Base-by-base conservation (phyloP, 2,329 filamentous ascomycete species). In the Colletotrichum orbiculare region DNA sequence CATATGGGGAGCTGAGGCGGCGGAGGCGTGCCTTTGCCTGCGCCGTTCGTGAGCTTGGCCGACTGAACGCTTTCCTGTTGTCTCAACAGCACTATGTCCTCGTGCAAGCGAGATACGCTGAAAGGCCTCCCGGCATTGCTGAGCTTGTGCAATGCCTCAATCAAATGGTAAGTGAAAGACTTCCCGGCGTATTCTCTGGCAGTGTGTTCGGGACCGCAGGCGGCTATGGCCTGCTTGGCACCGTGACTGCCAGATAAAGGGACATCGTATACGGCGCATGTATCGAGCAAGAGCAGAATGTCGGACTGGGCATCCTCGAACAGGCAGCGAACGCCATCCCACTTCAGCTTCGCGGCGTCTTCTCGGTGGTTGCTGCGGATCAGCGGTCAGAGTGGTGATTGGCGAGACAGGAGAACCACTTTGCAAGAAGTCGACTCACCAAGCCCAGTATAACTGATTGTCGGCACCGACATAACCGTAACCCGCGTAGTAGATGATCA, bases 401-500 rank as follows among this genome's bases (percentile, higher is more conserved):
- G 25, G 25, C 25, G 25, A 25, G 25, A 25, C 25, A 25, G 33
- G 50, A 33, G 39, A 33, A 12, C 39, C 17, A 38, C n/a, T 17
- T 25, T 34, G 52, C 47, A 56, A 25, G 37, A 50, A 38, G 25
- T 43, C 57, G 45, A 82, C 87, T 79, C 81, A 90, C 88, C 86
- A 86, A 62, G 88, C 86, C 88, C 88, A 90, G 73, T 88, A 89
- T 34, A 89, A 78, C 74, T 89, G 86, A 70, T 84, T 84, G 72
- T 90, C 86, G 10, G 80, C 69, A n/a, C 83, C 83, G 43, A 85
- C 77, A 70, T 83, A 89, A 68, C 87, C 86, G 71, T 88, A 80
- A 37, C 88, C 88, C 68, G 85, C 85, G 72, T 90, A 90, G 73
- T 89, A 89, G 67, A 90, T 82, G 66, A 90, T 87, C 67, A 89